These are phyloP conservation scores for Ogataea naganishii DNA, from an alignment of 805 yeast genomes.

Conservation along the genomic window DNA sequence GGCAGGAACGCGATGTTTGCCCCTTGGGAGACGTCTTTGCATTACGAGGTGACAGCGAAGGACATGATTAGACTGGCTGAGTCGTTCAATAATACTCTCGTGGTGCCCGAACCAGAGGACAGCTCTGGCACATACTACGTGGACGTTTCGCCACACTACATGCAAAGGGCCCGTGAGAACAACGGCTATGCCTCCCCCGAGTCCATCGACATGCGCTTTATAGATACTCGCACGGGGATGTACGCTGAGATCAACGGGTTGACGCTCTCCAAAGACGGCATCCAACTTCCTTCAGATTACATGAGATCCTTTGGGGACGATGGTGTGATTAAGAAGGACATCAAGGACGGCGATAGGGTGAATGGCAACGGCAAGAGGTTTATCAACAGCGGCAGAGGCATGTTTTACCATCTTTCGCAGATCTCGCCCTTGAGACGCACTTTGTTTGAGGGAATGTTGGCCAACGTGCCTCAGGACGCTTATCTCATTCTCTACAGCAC, in stretches of 20 bases:
- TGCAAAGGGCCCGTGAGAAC: slow-evolving; percentile 39
- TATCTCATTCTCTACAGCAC: slow-evolving; percentile 12
- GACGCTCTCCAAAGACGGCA: slow-evolving; percentile 13
- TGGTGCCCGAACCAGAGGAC: slow-evolving; percentile 34
- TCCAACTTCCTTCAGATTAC: slow-evolving; percentile 9
- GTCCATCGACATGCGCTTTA: slow-evolving; percentile 43
- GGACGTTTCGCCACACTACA: slow-evolving; percentile 40
- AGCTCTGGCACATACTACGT: slow-evolving; percentile 35
- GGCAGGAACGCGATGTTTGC: slow-evolving; percentile 38
- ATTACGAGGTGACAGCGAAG: slow-evolving; percentile 41
- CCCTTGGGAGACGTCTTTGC: slow-evolving; percentile 46
- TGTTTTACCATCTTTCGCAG: slow-evolving; percentile 18
- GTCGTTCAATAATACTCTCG: slow-evolving; percentile 36
- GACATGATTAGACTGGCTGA: slow-evolving; percentile 38
- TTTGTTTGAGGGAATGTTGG: slow-evolving; percentile 21
- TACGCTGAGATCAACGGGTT: slow-evolving; percentile 53
- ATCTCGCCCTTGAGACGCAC: slow-evolving; percentile 18
- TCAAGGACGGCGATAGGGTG: slow-evolving; percentile 9
- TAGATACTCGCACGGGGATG: slow-evolving; percentile 50
- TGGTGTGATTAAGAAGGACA: slow-evolving; percentile 10
- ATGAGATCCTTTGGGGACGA: slow-evolving; percentile 12
- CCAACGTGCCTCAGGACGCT: slow-evolving; percentile 18
- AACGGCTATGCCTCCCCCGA: slow-evolving; percentile 38
- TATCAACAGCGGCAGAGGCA: slow-evolving; percentile 28
- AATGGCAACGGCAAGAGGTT: slow-evolving; percentile 15